phyloP scores from a whole-genome alignment of 305 asterid species.

The Fraxinus paxiana region DNA sequence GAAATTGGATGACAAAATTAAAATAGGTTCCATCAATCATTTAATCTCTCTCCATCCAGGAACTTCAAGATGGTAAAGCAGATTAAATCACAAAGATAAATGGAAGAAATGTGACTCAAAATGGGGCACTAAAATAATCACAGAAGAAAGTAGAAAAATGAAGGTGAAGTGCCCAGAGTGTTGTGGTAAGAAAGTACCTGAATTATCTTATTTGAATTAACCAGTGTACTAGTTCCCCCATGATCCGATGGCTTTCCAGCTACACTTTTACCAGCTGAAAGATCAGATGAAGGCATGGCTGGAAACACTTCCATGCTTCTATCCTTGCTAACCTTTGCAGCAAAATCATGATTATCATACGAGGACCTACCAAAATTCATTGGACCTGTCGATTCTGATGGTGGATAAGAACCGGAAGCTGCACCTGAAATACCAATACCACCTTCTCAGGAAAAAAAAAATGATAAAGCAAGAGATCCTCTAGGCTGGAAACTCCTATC shows the following conservation, averaged over 20 bases:
- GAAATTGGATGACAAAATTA: background rate
- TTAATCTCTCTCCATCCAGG: background rate
- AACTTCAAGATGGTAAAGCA: background rate
- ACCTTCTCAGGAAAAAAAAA: constrained; percentile 38
- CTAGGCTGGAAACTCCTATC: background rate
- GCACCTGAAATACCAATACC: constrained; percentile 52
- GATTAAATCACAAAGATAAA: background rate
- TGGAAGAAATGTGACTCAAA: constrained; percentile 4
- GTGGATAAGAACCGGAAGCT: constrained; percentile 54
- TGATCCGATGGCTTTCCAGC: constrained; percentile 56
- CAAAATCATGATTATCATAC: constrained; percentile 57
- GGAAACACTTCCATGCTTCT: constrained; percentile 57
- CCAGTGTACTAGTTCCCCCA: constrained; percentile 49
- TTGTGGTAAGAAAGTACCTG: constrained; percentile 30
- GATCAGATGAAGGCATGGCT: constrained; percentile 45
- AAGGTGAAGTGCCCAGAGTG: constrained; percentile 6
- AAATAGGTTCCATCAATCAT: background rate
- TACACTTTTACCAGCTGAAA: constrained; percentile 47
- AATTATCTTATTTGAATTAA: constrained; percentile 51
- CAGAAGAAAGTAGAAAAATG: constrained; percentile 12
- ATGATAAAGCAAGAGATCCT: constrained; percentile 4
- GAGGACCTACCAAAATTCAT: constrained; percentile 71
- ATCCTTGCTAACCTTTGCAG: constrained; percentile 60
- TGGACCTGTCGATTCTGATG: constrained; percentile 57
- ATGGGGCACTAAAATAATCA: constrained; percentile 3